Conservation (phyloP, 2,329 filamentous ascomycete genomes). For the Apiospora koreana region DNA sequence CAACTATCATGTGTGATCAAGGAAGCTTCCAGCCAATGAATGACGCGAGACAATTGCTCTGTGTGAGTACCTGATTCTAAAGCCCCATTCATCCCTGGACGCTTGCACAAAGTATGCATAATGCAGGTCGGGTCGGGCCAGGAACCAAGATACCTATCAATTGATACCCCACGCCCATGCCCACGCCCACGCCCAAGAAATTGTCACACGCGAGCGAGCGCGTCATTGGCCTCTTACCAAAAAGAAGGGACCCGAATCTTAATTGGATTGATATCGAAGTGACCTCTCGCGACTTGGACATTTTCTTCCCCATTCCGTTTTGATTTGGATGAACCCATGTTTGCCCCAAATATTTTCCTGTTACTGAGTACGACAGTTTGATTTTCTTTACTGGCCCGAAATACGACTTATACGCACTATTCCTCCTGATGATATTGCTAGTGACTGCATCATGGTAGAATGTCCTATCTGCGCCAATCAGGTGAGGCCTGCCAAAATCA, state of each 20-base stretch:
- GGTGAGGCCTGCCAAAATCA: slow-evolving; percentile 76
- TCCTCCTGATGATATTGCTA: neutral
- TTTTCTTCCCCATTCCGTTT: neutral
- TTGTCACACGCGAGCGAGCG: slow-evolving; percentile 1
- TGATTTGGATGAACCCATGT: neutral
- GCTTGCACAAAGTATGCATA: neutral
- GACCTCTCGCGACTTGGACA: neutral
- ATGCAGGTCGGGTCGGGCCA: neutral
- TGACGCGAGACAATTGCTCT: neutral
- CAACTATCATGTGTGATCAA: too few species aligned
- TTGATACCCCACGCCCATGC: slow-evolving; percentile 6
- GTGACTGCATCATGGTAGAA: slow-evolving; percentile 52
- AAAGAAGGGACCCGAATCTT: neutral
- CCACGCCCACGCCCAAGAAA: slow-evolving; percentile 4
- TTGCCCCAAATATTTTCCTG: neutral
- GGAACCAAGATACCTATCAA: neutral
- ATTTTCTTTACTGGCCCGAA: neutral
- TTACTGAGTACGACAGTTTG: neutral
- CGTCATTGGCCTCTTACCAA: neutral
- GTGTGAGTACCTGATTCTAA: neutral
- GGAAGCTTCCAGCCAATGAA: neutral
- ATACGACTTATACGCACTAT: neutral
- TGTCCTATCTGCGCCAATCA: slow-evolving; percentile 81
- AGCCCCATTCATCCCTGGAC: neutral
- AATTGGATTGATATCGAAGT: neutral